phyloP scores from a whole-genome alignment of 139 green algal species.

The Coccomyxa sp. region DNA sequence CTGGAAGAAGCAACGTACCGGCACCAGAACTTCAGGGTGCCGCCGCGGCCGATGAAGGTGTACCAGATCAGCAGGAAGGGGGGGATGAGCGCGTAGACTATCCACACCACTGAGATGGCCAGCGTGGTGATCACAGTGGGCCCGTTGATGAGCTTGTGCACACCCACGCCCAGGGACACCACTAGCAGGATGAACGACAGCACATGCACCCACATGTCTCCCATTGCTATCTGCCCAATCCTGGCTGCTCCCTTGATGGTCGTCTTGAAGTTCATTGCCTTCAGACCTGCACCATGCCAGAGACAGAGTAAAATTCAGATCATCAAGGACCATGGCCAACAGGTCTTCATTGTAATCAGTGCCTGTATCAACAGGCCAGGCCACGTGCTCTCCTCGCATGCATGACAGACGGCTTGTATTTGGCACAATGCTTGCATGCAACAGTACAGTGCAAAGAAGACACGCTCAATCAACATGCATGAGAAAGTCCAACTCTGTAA shows the following conservation, averaged over 20 bases:
- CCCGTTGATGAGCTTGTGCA: conserved; percentile 16
- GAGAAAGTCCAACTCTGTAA: too few species aligned
- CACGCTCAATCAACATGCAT: too few species aligned
- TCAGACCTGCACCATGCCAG: conserved; percentile 1
- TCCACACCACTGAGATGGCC: conserved; percentile 30
- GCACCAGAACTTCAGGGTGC: conserved; percentile 14
- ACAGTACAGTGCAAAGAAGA: too few species aligned
- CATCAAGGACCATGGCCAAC: too few species aligned
- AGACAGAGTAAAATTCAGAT: too few species aligned
- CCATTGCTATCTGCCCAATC: conserved; percentile 5
- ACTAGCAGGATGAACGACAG: conserved; percentile 3
- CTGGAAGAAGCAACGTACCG: not conserved
- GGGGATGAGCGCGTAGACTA: conserved; percentile 23
- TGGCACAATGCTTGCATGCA: too few species aligned
- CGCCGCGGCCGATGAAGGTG: conserved; percentile 18
- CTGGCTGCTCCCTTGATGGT: conserved; percentile 21
- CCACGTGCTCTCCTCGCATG: too few species aligned
- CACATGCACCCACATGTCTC: conserved; percentile 26
- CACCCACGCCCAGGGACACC: conserved; percentile 10
- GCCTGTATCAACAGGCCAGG: too few species aligned
- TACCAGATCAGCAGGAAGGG: conserved; percentile 24
- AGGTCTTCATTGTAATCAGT: too few species aligned
- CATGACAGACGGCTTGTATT: too few species aligned
- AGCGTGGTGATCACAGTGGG: conserved; percentile 21
- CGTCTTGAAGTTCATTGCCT: conserved; percentile 27